These are phyloP conservation scores for Huntiella savannae DNA, from an alignment of 2,329 filamentous ascomycete genomes.

Conservation along the genomic window DNA sequence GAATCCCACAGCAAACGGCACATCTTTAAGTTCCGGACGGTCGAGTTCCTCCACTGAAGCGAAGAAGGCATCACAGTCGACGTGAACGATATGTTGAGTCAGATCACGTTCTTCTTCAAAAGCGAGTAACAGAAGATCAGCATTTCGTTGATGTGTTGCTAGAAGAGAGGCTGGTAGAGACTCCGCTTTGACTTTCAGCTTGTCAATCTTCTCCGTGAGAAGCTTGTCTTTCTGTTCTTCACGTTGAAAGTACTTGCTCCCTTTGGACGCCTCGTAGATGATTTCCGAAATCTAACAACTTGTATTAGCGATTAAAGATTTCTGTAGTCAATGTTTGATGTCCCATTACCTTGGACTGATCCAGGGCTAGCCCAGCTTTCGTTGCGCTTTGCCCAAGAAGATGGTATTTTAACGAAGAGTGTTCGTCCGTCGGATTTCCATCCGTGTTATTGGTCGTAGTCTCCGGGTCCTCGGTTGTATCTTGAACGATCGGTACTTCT, in stretches of 20 bases:
- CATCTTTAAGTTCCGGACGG: conserved; percentile 61
- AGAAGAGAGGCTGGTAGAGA: conserved; percentile 61
- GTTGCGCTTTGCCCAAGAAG: conserved; percentile 79
- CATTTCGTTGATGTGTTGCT: conserved; percentile 49
- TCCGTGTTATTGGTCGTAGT: not conserved
- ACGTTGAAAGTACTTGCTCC: conserved; percentile 87
- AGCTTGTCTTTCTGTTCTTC: conserved; percentile 68
- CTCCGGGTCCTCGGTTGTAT: not conserved
- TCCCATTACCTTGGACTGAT: conserved; percentile 53
- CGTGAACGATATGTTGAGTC: conserved; percentile 68
- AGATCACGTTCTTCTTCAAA: conserved; percentile 66
- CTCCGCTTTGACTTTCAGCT: conserved; percentile 55
- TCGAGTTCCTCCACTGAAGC: conserved; percentile 79
- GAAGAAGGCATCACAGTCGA: conserved; percentile 96
- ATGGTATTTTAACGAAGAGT: conserved; percentile 64
- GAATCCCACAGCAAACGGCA: conserved; percentile 77
- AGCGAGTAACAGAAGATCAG: conserved; percentile 63
- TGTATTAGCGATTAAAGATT: not conserved
- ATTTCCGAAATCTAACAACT: conserved; percentile 60
- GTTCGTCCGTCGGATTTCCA: conserved; percentile 13
- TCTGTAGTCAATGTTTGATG: not conserved
- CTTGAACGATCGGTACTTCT: not conserved
- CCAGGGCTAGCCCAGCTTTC: conserved; percentile 87
- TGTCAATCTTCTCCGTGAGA: conserved; percentile 69
- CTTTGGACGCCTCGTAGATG: conserved; percentile 92